Evolutionary conservation across 2,329 filamentous ascomycete species (phyloP).

Genomic region (Alternaria sp.): DNA sequence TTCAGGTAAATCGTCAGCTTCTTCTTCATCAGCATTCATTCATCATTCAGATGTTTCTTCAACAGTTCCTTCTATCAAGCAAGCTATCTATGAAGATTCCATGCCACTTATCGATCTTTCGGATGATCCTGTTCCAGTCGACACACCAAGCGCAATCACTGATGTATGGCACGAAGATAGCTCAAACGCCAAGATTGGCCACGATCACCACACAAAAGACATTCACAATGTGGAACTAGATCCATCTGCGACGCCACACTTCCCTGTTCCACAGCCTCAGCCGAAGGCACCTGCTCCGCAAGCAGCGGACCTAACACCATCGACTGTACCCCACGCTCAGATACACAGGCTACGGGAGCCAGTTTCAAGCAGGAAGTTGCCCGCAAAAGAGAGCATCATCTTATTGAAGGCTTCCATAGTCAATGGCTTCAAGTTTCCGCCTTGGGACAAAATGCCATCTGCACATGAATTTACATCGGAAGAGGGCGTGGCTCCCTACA

Average conservation of each 20-base stretch:
- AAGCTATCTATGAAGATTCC: background rate
- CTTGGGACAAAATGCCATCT: slow-evolving; percentile 75
- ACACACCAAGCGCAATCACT: slow-evolving; percentile 18
- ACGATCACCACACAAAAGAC: background rate
- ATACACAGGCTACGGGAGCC: slow-evolving; percentile 57
- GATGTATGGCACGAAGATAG: slow-evolving; percentile 23
- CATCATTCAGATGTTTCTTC: background rate
- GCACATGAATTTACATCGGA: slow-evolving; percentile 68
- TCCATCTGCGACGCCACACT: background rate
- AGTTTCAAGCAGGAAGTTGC: slow-evolving; percentile 66
- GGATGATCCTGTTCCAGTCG: slow-evolving; percentile 1
- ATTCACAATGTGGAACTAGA: background rate
- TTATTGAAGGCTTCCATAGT: slow-evolving; percentile 80
- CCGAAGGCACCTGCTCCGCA: background rate
- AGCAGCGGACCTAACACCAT: slow-evolving; percentile 8
- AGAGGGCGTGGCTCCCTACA: slow-evolving; percentile 65
- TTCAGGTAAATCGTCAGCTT: slow-evolving; percentile 31
- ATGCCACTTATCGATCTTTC: slow-evolving; percentile 20
- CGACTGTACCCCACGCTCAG: slow-evolving; percentile 29
- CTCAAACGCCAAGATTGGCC: background rate
- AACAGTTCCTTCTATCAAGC: background rate
- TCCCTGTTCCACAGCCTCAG: background rate
- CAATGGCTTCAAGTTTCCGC: slow-evolving; percentile 84
- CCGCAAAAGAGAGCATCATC: slow-evolving; percentile 78
- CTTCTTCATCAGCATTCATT: slow-evolving; percentile 9